Base-by-base conservation (phyloP, 1,284 basidiomycete species). In the Microbotryum scabiosae region DNA sequence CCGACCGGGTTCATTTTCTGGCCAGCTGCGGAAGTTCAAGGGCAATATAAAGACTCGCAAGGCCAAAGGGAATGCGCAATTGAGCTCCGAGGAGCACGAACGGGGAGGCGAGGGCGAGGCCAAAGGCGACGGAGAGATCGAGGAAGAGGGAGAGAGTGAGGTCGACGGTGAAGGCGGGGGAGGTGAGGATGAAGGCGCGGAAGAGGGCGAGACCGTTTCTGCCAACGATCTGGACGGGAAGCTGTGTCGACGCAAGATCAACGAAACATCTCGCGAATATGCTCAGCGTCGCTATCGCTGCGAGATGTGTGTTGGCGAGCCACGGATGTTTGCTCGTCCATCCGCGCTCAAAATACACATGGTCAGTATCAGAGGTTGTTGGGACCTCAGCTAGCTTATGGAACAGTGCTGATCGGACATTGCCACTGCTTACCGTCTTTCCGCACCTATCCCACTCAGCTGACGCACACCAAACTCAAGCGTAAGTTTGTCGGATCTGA, bases 401-500 rank as follows among this genome's bases (percentile, higher is more conserved):
- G 14, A 28, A 6, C 26, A 4, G 5, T 52, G 23, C 7, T 30
- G 20, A n/a, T 48, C 21, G 2, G 20, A 25, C 21, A 6, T n/a
- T 14, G 16, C 50, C 4, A 14, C 4, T 25, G 21, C 14, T 8
- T n/a, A 8, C 23, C 20, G 23, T 50, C 54, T 44, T 23, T 23
- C 21, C 21, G 14, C n/a, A 23, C 2, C n/a, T 30, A 2, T 48
- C 5, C 44, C 30, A 16, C n/a, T 2, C 51, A 61, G 60, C 56
- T 62, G 44, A 58, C 61, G 0, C 61, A 62, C 32, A 55, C 61
- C 10, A 58, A 62, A 49, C 52, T 51, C 47, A 58, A 62, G 51
- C 51, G 60, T 61, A 21, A 41, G 57, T 21, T 9, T 36, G 8
- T 12, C 28, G 5, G 26, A 41, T n/a, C 48, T 21, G 16, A 20